Evolutionary conservation across 176 grass and related monocot genomes (phyloP).

Genomic region (Dendrocalamus sinicus): DNA sequence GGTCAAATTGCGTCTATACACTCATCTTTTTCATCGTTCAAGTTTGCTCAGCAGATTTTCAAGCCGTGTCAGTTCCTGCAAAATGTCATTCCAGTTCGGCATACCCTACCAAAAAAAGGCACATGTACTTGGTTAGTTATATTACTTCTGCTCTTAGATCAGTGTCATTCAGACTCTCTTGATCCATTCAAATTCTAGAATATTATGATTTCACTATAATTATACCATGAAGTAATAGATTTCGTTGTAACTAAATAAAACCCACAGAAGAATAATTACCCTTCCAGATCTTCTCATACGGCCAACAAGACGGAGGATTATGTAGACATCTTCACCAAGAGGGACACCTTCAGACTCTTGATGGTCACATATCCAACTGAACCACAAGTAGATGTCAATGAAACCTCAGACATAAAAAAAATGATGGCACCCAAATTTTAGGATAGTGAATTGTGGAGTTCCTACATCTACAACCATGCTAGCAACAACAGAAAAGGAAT

Average conservation of each 20-base stretch:
- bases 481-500: no score
- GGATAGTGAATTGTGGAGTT: not conserved
- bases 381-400: slow-evolving; percentile 15
- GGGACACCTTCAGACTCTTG: slow-evolving; percentile 82
- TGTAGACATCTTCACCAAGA: slow-evolving; percentile 81
- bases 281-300: slow-evolving; percentile 90
- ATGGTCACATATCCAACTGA: slow-evolving; percentile 85
- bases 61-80: slow-evolving; percentile 75
- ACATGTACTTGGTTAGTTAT: slow-evolving; percentile 12
- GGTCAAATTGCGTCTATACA: not conserved
- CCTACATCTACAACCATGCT: slow-evolving; percentile 21
- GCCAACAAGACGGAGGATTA: slow-evolving; percentile 84
- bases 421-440: not conserved
- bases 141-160: not conserved
- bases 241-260: slow-evolving; percentile 24
- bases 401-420: slow-evolving; percentile 22
- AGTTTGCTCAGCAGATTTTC: slow-evolving; percentile 91
- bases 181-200: not conserved
- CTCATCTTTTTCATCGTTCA: slow-evolving; percentile 59
- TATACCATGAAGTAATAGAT: slow-evolving; percentile 6
- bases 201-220: not conserved
- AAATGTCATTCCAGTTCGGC: slow-evolving; percentile 85
- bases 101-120: slow-evolving; percentile 67
- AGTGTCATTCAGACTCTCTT: slow-evolving; percentile 15
- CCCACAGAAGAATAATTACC: slow-evolving; percentile 51